phyloP scores from a whole-genome alignment of 2,329 filamentous ascomycete species.

The Apiospora sp. region DNA sequence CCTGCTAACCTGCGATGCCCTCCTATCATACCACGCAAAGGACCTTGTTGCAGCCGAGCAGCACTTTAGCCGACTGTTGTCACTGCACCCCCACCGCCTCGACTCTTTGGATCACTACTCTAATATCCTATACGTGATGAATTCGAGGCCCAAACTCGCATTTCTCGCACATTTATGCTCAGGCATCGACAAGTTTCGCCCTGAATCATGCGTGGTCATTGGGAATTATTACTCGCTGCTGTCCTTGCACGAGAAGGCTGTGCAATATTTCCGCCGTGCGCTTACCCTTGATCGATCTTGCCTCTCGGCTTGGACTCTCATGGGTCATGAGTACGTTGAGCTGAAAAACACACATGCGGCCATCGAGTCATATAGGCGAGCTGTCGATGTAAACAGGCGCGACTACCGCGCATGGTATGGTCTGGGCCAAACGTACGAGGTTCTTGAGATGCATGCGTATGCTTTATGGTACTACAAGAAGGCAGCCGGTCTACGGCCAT shows the following conservation, averaged over 20 bases:
- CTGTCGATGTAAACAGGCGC: conserved; percentile 93
- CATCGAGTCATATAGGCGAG: conserved; percentile 94
- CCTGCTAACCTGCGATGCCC: conserved; percentile 85
- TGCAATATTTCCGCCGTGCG: conserved; percentile 95
- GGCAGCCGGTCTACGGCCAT: conserved; percentile 89
- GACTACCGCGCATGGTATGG: conserved; percentile 99
- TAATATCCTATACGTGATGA: conserved; percentile 96
- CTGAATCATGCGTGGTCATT: conserved; percentile 95
- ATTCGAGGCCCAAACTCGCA: conserved; percentile 84
- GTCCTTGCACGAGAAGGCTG: conserved; percentile 95
- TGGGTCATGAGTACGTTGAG: conserved; percentile 99
- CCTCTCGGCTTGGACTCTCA: conserved; percentile 94
- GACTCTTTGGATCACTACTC: conserved; percentile 96
- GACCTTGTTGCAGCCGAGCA: conserved; percentile 74
- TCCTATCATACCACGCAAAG: conserved; percentile 91
- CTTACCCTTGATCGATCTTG: conserved; percentile 90
- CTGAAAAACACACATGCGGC: conserved; percentile 98
- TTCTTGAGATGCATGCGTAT: conserved; percentile 97
- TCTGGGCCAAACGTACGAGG: conserved; percentile 94
- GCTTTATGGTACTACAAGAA: conserved; percentile 98
- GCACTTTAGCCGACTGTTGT: conserved; percentile 80
- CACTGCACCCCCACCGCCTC: conserved; percentile 76
- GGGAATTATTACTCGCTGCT: conserved; percentile 97
- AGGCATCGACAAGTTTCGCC: conserved; percentile 92
- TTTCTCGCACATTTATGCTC: conserved; percentile 93